Percentiles rank a stretch among this genome's conserved stretches.
These are phyloP conservation scores for Singerocomus rubriflavus DNA, from an alignment of 1,284 basidiomycete species.

Conservation along the genomic window DNA sequence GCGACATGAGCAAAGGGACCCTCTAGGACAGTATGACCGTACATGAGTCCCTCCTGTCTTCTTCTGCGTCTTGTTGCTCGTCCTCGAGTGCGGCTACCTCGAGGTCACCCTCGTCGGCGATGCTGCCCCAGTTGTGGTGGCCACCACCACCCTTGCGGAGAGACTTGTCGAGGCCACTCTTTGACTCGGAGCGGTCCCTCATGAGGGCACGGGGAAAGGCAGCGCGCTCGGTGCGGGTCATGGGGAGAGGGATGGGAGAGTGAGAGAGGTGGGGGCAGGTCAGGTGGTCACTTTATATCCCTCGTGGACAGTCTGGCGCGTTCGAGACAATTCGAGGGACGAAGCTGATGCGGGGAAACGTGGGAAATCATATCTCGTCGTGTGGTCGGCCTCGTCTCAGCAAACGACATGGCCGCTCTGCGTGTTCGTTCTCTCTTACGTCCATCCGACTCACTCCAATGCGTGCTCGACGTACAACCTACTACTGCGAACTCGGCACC, in stretches of 20 bases:
- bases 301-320: neutral
- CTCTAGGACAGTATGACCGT: constrained; percentile 14
- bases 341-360: constrained; percentile 28
- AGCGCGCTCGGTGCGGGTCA: constrained; percentile 78
- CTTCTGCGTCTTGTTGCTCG: constrained; percentile 42
- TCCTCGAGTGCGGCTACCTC: constrained; percentile 54
- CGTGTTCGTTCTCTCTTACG: constrained; percentile 18
- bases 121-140: constrained; percentile 79
- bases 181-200: constrained; percentile 78
- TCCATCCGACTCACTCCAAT: constrained; percentile 24
- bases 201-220: constrained; percentile 70
- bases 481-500: neutral
- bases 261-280: too few relatives aligned
- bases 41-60: constrained; percentile 26
- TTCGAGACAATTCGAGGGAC: constrained; percentile 3
- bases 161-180: constrained; percentile 69
- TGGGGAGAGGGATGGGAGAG: constrained; percentile 33
- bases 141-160: constrained; percentile 80
- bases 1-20: constrained; percentile 10
- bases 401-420: constrained; percentile 5
- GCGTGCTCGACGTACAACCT: constrained; percentile 14
- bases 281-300: constrained; percentile 30
- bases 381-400: neutral
- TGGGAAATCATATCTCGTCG: constrained; percentile 23
- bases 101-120: constrained; percentile 59